Conservation (phyloP, 1,284 basidiomycete genomes). For the Tetrapyrgos nigripes region DNA sequence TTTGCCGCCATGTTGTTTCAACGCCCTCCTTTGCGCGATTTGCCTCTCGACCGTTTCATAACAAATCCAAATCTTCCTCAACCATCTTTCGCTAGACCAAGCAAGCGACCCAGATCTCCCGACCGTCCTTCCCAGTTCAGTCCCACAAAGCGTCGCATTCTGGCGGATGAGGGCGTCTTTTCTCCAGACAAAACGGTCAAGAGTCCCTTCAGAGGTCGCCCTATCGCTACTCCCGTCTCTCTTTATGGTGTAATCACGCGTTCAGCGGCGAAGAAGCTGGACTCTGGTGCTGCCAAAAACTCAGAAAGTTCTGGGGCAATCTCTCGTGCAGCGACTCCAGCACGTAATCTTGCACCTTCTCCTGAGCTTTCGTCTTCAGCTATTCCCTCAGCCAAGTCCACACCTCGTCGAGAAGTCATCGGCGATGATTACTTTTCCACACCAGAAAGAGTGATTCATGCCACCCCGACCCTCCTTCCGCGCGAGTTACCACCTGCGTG, state of each 20-base stretch:
- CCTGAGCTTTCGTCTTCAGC: conserved; percentile 24
- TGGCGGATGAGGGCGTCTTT: conserved; percentile 61
- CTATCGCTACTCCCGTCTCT: conserved; percentile 22
- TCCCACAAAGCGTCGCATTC: conserved; percentile 73
- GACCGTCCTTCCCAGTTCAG: conserved; percentile 52
- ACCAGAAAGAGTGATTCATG: conserved; percentile 19
- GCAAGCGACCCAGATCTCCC: conserved; percentile 65
- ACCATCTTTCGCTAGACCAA: conserved; percentile 31
- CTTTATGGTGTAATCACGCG: conserved; percentile 26
- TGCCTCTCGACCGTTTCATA: conserved; percentile 63
- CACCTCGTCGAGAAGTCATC: conserved; percentile 1
- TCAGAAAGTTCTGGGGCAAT: conserved; percentile 4
- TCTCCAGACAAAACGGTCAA: conserved; percentile 41
- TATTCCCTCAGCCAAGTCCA: conserved; percentile 5
- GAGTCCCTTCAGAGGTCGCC: conserved; percentile 36
- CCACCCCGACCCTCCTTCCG: conserved; percentile 37
- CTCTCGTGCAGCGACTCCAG: neutral
- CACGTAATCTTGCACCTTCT: conserved; percentile 26
- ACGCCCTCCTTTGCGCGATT: conserved; percentile 58
- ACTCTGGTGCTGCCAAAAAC: conserved; percentile 51
- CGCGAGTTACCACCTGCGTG: conserved; percentile 51
- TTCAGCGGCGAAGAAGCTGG: conserved; percentile 56
- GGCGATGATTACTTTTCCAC: conserved; percentile 18
- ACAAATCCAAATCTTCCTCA: conserved; percentile 29
- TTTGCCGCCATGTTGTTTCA: conserved; percentile 26